phyloP scores from a whole-genome alignment of 2,329 filamentous ascomycete species.

The Colletotrichum scovillei region DNA sequence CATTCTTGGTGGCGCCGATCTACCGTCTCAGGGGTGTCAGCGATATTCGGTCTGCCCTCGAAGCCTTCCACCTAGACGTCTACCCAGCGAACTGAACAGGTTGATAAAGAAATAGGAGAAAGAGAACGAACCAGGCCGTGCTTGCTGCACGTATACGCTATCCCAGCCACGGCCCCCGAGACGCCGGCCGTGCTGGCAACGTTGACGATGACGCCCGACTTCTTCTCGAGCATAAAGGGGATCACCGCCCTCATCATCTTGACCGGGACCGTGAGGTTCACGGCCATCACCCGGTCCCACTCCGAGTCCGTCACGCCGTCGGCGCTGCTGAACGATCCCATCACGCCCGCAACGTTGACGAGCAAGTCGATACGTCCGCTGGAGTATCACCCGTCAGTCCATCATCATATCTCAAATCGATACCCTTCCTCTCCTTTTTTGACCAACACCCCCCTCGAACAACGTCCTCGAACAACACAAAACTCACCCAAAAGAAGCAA shows the following conservation, averaged over 20 bases:
- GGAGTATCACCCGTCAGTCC: neutral
- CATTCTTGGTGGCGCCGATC: conserved; percentile 58
- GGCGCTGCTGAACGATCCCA: conserved; percentile 53
- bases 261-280: conserved; percentile 57
- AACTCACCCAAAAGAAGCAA: conserved; percentile 17
- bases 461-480: too few relatives aligned
- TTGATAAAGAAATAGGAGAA: neutral
- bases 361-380: conserved; percentile 51
- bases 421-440: too few relatives aligned
- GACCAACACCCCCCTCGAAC: too few relatives aligned
- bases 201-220: conserved; percentile 55
- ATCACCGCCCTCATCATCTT: conserved; percentile 57
- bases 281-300: conserved; percentile 52
- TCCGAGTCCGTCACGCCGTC: conserved; percentile 50
- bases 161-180: conserved; percentile 52
- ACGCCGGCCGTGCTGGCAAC: conserved; percentile 48
- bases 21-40: conserved; percentile 29
- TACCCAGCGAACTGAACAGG: too few relatives aligned
- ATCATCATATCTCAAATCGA: neutral
- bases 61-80: neutral
- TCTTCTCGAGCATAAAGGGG: conserved; percentile 51
- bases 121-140: conserved; percentile 50
- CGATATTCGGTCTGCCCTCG: neutral
- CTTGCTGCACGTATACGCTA: conserved; percentile 58
- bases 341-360: conserved; percentile 57